Conservation (phyloP, 2,329 filamentous ascomycete genomes). For the Cordyceps tenuipes region DNA sequence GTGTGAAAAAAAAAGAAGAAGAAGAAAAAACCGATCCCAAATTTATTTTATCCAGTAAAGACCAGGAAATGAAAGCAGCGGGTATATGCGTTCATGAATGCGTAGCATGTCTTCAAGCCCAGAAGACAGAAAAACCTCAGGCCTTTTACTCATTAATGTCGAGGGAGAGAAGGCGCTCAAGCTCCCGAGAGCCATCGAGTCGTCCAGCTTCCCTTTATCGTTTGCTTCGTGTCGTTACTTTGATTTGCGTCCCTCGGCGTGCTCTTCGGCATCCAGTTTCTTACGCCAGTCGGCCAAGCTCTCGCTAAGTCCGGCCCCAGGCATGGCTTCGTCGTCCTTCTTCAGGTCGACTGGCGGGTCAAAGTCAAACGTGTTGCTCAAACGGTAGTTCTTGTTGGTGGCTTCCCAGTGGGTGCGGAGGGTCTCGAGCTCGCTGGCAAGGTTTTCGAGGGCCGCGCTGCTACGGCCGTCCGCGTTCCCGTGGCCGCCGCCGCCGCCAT, state of each 20-base stretch:
- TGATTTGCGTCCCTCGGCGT: slow-evolving; percentile 13
- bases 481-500: slow-evolving; percentile 39
- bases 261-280: slow-evolving; percentile 53
- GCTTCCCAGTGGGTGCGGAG: slow-evolving; percentile 90
- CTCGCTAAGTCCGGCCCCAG: slow-evolving; percentile 50
- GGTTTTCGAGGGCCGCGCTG: slow-evolving; percentile 71
- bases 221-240: slow-evolving; percentile 18
- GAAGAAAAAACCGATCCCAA: slow-evolving; percentile 9
- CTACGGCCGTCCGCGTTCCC: slow-evolving; percentile 41
- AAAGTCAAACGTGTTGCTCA: slow-evolving; percentile 85
- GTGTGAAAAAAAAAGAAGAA: neutral
- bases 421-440: slow-evolving; percentile 86
- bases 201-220: neutral
- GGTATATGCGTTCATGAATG: slow-evolving; percentile 27
- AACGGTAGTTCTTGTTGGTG: slow-evolving; percentile 87
- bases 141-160: slow-evolving; percentile 15
- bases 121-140: slow-evolving; percentile 3
- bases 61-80: slow-evolving; percentile 15
- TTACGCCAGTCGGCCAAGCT: slow-evolving; percentile 75
- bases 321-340: slow-evolving; percentile 35
- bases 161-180: slow-evolving; percentile 5
- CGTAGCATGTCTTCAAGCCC: slow-evolving; percentile 15
- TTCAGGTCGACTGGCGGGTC: slow-evolving; percentile 42
- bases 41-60: slow-evolving; percentile 10
- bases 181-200: neutral